Conservation (phyloP, 768 basidiomycete species). For the Collybia mongolica region DNA sequence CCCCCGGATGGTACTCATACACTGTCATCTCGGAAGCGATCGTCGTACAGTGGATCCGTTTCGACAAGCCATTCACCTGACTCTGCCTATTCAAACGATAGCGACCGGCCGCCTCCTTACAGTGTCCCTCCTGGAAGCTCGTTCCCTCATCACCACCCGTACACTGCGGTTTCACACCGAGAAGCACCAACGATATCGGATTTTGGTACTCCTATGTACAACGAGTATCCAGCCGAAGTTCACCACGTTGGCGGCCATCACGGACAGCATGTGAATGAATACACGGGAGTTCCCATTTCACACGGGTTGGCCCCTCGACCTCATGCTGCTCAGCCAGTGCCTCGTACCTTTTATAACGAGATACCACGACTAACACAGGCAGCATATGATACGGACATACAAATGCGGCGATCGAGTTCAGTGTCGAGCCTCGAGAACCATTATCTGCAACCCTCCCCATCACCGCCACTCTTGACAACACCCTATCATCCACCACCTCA, state of each 20-base stretch:
- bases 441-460: slow-evolving; percentile 14
- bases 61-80: slow-evolving; percentile 10
- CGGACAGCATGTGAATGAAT: slow-evolving; percentile 17
- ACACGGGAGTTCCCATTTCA: slow-evolving; percentile 18
- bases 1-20: slow-evolving; percentile 9
- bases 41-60: slow-evolving; percentile 11
- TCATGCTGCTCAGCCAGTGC: slow-evolving; percentile 23
- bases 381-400: not conserved
- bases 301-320: slow-evolving; percentile 24
- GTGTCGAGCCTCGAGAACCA: slow-evolving; percentile 3
- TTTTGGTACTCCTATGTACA: slow-evolving; percentile 7
- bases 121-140: slow-evolving; percentile 18
- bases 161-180: slow-evolving; percentile 1
- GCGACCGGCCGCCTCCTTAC: slow-evolving; percentile 17
- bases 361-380: not conserved
- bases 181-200: slow-evolving; percentile 1
- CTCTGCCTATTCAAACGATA: slow-evolving; percentile 10
- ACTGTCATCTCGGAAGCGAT: slow-evolving; percentile 23
- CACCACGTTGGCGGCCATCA: slow-evolving; percentile 8
- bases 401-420: slow-evolving; percentile 7
- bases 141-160: slow-evolving; percentile 10
- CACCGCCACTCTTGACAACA: slow-evolving; percentile 25
- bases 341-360: slow-evolving; percentile 23
- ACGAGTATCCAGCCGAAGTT: slow-evolving; percentile 7
- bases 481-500: slow-evolving; percentile 24